Conservation (phyloP, 352 stramenopile genomes). For the Blastocystis sp. region DNA sequence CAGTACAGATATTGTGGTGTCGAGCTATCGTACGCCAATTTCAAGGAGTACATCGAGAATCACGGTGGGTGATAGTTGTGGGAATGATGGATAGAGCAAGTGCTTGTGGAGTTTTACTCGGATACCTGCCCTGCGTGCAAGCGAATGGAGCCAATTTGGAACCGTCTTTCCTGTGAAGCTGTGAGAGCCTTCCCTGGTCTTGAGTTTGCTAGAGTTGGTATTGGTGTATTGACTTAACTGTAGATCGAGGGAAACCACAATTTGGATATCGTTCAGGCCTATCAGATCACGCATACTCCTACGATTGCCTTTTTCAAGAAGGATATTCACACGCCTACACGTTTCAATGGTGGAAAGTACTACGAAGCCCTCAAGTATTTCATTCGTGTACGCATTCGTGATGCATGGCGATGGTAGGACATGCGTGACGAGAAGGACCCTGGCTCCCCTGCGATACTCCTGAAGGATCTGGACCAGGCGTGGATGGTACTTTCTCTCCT, state of each 20-base stretch:
- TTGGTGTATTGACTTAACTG: neutral
- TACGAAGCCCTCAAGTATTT: slow-evolving; percentile 53
- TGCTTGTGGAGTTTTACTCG: slow-evolving; percentile 55
- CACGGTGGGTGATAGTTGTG: neutral
- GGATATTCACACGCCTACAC: slow-evolving; percentile 47
- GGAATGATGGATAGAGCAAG: slow-evolving; percentile 6
- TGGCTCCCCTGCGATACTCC: slow-evolving; percentile 36
- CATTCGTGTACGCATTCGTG: slow-evolving; percentile 8
- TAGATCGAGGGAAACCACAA: slow-evolving; percentile 56
- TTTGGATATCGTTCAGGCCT: slow-evolving; percentile 45
- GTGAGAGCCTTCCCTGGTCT: slow-evolving; percentile 27
- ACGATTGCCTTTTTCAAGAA: slow-evolving; percentile 55
- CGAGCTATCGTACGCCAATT: slow-evolving; percentile 39
- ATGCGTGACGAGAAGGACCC: slow-evolving; percentile 37
- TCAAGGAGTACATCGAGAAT: slow-evolving; percentile 46
- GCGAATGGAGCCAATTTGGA: slow-evolving; percentile 45
- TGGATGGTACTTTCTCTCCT: slow-evolving; percentile 24
- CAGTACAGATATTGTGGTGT: slow-evolving; percentile 49
- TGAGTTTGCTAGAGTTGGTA: slow-evolving; percentile 5
- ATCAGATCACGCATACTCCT: slow-evolving; percentile 49
- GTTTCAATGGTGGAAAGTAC: slow-evolving; percentile 39
- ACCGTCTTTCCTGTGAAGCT: slow-evolving; percentile 35
- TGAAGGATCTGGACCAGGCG: slow-evolving; percentile 47
- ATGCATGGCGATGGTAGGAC: neutral
- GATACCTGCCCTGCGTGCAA: slow-evolving; percentile 53